Evolutionary conservation across 208 protist species (phyloP), one percentile per base, ranked within the genome.

Genomic region (Jaenimonas drosophilae): DNA sequence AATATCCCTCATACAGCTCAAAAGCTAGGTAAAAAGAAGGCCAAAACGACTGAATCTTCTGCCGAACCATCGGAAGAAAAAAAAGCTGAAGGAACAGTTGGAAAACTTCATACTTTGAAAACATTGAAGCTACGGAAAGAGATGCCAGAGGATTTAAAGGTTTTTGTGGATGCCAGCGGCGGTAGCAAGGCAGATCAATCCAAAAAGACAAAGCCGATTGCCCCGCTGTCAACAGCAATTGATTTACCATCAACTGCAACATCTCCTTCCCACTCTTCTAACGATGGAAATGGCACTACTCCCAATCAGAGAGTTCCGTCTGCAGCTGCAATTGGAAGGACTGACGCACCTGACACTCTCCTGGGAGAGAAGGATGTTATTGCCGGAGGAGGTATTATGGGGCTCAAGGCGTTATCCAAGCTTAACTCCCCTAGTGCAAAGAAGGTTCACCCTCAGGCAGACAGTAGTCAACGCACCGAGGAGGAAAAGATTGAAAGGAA

Each of bases 401-500:
- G 37, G 19, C 9, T 42, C n/a, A 42, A 42, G 37, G 37, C 37
- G 16, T 20, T 42, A 25, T 25, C 16, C 37, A 42, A 42, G 37
- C 14, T 42, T 17, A 42, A 42, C 37, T 21, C 19, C 23, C 37
- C 37, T 20, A 20, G 37, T 17, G 37, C 7, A 7, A 6, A 6
- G 9, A 42, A 42, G 37, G 6, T 56, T 37, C n/a, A n/a, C n/a
- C n/a, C n/a, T n/a, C n/a, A n/a, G n/a, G n/a, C n/a, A n/a, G n/a
- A n/a, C n/a, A n/a, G n/a, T n/a, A n/a, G n/a, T n/a, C n/a, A n/a
- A n/a, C n/a, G n/a, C n/a, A n/a, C n/a, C n/a, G 71, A 80, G 46
- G 67, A 58, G 49, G 33, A 44, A 14, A 76, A 76, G 25, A 45
- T 57, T 7, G 57, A 70, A n/a, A 45, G 60, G 4, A 63, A 75